phyloP scores from a whole-genome alignment of 129 eudicot genomes.

The Artemisia tridentata region DNA sequence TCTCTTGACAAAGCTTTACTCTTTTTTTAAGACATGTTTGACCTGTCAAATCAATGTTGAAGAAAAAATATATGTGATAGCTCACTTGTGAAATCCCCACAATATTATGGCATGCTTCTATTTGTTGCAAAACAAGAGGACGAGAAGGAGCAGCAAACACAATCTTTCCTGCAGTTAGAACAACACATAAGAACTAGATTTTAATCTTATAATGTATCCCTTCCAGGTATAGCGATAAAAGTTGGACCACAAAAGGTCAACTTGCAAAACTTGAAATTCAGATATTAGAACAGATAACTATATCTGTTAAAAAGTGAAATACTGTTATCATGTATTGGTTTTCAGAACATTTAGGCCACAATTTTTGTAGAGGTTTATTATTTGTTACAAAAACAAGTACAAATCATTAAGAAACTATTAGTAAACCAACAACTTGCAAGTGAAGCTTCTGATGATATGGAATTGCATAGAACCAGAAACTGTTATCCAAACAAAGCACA shows the following conservation, averaged over 20 bases:
- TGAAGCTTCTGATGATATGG: not conserved
- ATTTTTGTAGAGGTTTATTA: not conserved
- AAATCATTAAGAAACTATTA: not conserved
- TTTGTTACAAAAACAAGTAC: not conserved
- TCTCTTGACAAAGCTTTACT: slow-evolving; percentile 65
- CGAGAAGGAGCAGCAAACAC: slow-evolving; percentile 97
- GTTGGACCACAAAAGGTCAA: slow-evolving; percentile 8
- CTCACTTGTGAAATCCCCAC: slow-evolving; percentile 95
- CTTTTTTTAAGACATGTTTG: slow-evolving; percentile 68
- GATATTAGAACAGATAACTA: not conserved
- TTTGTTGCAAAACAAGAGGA: slow-evolving; percentile 90
- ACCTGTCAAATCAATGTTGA: slow-evolving; percentile 68
- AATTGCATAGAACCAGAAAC: not conserved
- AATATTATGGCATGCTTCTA: slow-evolving; percentile 92
- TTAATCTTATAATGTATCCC: not conserved
- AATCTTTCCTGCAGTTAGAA: slow-evolving; percentile 65
- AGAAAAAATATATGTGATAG: not conserved
- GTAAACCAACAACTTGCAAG: not conserved
- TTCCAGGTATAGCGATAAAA: not conserved
- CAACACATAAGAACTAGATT: slow-evolving; percentile 20
- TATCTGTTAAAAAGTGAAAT: slow-evolving; percentile 1
- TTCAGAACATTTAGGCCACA: not conserved
- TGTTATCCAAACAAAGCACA: too few species aligned
- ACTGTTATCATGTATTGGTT: slow-evolving; percentile 7
- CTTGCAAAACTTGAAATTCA: not conserved